Percentiles rank a stretch among this genome's conserved stretches.
phyloP scores from a whole-genome alignment of 805 yeast genomes.

The Sungouiella blattae region DNA sequence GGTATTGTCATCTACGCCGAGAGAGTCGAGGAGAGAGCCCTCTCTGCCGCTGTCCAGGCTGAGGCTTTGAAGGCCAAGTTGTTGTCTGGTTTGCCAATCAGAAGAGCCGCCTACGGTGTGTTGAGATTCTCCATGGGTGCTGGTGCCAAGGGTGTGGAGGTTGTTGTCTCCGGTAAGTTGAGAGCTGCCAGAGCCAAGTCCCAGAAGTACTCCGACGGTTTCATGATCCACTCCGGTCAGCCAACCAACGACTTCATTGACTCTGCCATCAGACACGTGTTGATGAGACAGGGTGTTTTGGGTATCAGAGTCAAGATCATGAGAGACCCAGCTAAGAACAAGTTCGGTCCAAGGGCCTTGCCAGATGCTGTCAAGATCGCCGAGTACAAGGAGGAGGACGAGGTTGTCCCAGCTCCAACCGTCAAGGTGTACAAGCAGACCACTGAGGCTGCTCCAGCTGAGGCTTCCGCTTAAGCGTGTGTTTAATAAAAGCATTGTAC shows the following conservation, averaged over 20 bases:
- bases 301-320: slow-evolving; percentile 99
- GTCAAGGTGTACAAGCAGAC: slow-evolving; percentile 67
- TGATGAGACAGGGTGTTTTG: slow-evolving; percentile 99
- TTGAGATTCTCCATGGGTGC: slow-evolving; percentile 99
- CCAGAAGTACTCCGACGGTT: slow-evolving; percentile 99
- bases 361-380: slow-evolving; percentile 92
- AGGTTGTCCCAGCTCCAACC: slow-evolving; percentile 70
- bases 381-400: slow-evolving; percentile 92
- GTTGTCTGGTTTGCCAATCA: slow-evolving; percentile 97
- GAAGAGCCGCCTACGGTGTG: slow-evolving; percentile 99
- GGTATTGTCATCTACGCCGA: slow-evolving; percentile 94
- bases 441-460: slow-evolving; percentile 28
- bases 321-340: slow-evolving; percentile 94
- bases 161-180: slow-evolving; percentile 98
- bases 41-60: slow-evolving; percentile 99
- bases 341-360: slow-evolving; percentile 82
- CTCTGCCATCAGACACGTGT: slow-evolving; percentile 98
- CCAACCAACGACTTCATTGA: slow-evolving; percentile 99
- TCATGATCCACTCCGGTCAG: slow-evolving; percentile 99
- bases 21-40: slow-evolving; percentile 99
- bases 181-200: slow-evolving; percentile 99
- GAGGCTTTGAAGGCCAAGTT: slow-evolving; percentile 98
- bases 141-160: slow-evolving; percentile 99
- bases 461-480: slow-evolving; percentile 14
- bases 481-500: background rate